phyloP scores from a whole-genome alignment of 2,329 filamentous ascomycete genomes.

The Thelonectria rubi region DNA sequence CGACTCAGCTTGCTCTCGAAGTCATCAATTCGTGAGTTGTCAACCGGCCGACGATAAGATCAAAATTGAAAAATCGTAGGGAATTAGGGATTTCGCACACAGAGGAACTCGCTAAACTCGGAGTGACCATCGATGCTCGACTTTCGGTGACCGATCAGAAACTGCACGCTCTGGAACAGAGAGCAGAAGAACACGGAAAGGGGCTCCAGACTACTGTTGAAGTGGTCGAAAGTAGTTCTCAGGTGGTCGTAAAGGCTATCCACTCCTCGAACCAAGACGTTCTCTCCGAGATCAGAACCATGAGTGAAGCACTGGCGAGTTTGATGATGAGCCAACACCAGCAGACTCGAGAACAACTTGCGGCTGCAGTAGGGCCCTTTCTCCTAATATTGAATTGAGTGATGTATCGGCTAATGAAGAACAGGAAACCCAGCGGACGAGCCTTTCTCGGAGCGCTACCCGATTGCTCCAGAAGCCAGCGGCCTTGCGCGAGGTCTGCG shows the following conservation, averaged over 20 bases:
- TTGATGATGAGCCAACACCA: slow-evolving; percentile 1
- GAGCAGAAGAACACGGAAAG: not conserved
- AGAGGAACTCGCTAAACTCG: not conserved
- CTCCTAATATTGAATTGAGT: too few relatives aligned
- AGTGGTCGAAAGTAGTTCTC: not conserved
- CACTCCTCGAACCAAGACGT: not conserved
- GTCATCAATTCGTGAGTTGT: slow-evolving; percentile 11
- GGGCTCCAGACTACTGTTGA: not conserved
- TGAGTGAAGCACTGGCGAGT: not conserved
- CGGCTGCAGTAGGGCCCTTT: not conserved
- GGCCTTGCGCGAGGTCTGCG: not conserved
- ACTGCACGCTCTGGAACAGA: not conserved
- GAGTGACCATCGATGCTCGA: not conserved
- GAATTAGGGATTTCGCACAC: slow-evolving; percentile 1
- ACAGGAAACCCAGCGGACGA: not conserved
- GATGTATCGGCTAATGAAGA: not conserved
- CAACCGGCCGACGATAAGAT: not conserved
- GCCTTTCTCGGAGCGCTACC: not conserved
- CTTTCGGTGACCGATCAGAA: not conserved
- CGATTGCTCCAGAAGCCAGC: not conserved
- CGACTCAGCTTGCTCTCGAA: slow-evolving; percentile 7
- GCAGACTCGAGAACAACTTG: not conserved
- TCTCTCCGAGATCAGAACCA: not conserved
- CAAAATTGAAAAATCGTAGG: not conserved
- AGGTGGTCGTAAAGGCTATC: not conserved